These are phyloP conservation scores for Casuarina cunninghamiana DNA, from an alignment of 306 rosid genomes.

Conservation along the genomic window DNA sequence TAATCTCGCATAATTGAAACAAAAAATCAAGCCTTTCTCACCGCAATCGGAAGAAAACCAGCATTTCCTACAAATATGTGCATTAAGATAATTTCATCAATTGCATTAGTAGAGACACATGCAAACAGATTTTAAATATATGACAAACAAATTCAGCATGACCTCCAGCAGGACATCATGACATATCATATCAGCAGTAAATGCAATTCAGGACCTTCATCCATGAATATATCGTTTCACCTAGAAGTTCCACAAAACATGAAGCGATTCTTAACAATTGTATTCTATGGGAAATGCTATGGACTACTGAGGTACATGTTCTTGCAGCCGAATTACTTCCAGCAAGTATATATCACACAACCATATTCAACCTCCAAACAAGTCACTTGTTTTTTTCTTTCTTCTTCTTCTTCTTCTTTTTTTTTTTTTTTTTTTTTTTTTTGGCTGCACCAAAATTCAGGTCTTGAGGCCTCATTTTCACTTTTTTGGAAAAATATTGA, in stretches of 20 bases:
- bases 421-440: not conserved
- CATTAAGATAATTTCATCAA: not conserved
- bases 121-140: not conserved
- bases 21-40: not conserved
- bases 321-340: not conserved
- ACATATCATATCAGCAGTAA: not conserved
- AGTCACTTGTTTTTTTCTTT: not conserved
- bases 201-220: not conserved
- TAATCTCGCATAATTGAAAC: not conserved
- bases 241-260: conserved; percentile 1
- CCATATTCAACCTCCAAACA: not conserved
- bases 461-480: not conserved
- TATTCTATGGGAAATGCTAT: not conserved
- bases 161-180: not conserved
- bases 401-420: not conserved
- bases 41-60: not conserved
- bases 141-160: not conserved
- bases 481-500: not conserved
- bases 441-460: not conserved
- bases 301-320: not conserved
- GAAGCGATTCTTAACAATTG: not conserved
- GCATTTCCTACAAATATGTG: not conserved
- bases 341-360: not conserved
- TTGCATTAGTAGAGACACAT: not conserved
- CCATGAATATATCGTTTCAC: not conserved